Conservation (phyloP, 2,329 filamentous ascomycete species). For the Didymella sp. region DNA sequence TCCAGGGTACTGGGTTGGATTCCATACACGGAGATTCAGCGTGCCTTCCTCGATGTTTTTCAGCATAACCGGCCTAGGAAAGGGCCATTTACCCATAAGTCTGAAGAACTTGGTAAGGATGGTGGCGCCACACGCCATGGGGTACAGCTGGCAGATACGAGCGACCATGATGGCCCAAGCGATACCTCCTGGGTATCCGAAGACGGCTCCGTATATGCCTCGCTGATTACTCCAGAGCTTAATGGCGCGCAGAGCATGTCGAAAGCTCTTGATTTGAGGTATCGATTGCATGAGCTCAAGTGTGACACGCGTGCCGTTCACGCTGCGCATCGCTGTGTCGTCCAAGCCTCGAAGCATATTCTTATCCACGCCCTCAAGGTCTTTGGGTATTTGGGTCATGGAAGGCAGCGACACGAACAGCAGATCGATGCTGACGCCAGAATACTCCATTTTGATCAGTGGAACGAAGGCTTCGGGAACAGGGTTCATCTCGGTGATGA, state of each 20-base stretch:
- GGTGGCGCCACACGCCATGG: slow-evolving; percentile 85
- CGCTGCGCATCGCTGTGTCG: slow-evolving; percentile 82
- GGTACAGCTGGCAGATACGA: slow-evolving; percentile 93
- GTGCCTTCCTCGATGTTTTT: slow-evolving; percentile 86
- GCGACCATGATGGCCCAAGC: slow-evolving; percentile 99
- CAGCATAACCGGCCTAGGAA: slow-evolving; percentile 91
- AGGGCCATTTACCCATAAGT: slow-evolving; percentile 88
- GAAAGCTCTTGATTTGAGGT: slow-evolving; percentile 88
- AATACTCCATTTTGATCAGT: slow-evolving; percentile 95
- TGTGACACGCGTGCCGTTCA: slow-evolving; percentile 94
- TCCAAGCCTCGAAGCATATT: slow-evolving; percentile 84
- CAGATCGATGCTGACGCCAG: slow-evolving; percentile 90
- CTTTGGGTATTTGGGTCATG: slow-evolving; percentile 54
- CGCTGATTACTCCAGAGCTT: slow-evolving; percentile 95
- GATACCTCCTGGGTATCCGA: slow-evolving; percentile 95
- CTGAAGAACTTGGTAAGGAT: slow-evolving; percentile 94
- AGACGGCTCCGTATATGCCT: slow-evolving; percentile 93
- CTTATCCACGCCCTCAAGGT: slow-evolving; percentile 81
- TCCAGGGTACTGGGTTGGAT: slow-evolving; percentile 82
- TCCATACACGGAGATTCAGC: slow-evolving; percentile 88
- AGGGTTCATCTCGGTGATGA: slow-evolving; percentile 82
- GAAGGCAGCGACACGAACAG: slow-evolving; percentile 64
- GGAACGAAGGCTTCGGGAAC: slow-evolving; percentile 93
- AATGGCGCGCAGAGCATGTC: slow-evolving; percentile 85
- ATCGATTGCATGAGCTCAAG: slow-evolving; percentile 90